phyloP scores from a whole-genome alignment of 768 basidiomycete genomes.

The Kwoniella mangroviensis region DNA sequence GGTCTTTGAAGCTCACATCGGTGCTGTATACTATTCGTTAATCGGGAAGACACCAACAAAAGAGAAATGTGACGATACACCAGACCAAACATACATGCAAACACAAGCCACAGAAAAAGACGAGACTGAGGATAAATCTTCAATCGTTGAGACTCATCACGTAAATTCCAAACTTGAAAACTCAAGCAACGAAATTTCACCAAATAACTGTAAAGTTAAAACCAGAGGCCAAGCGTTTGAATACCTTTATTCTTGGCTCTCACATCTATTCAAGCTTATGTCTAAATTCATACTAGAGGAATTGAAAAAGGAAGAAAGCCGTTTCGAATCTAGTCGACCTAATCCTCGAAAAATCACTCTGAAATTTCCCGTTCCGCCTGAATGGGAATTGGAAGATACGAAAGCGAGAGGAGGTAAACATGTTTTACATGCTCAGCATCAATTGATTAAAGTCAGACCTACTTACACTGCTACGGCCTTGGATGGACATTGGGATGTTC shows the following conservation, averaged over 20 bases:
- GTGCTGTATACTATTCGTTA: slow-evolving; percentile 42
- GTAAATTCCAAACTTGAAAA: too few species aligned
- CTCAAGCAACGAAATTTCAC: too few species aligned
- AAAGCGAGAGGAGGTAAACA: slow-evolving; percentile 14
- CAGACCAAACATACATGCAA: too few species aligned
- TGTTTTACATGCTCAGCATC: slow-evolving; percentile 3
- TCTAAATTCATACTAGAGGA: slow-evolving; percentile 17
- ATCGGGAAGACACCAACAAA: background rate
- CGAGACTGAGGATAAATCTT: background rate
- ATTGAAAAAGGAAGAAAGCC: slow-evolving; percentile 18
- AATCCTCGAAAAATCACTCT: background rate
- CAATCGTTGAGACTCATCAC: too few species aligned
- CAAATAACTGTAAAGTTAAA: too few species aligned
- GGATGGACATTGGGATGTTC: background rate
- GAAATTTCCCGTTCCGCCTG: background rate
- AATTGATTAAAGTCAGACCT: too few species aligned
- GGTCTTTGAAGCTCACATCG: slow-evolving; percentile 46
- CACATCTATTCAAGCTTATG: slow-evolving; percentile 30
- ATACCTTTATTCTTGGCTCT: slow-evolving; percentile 33
- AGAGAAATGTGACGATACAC: too few species aligned
- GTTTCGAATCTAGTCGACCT: background rate
- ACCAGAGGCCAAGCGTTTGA: slow-evolving; percentile 35
- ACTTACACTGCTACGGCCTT: background rate
- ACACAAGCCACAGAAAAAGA: too few species aligned
- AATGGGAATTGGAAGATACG: slow-evolving; percentile 24